A percentile compares a stretch with the other conserved stretches of the same genome.
These are phyloP conservation scores for Trichosporon ovoides DNA, from an alignment of 1,284 basidiomycete species.

Conservation along the genomic window DNA sequence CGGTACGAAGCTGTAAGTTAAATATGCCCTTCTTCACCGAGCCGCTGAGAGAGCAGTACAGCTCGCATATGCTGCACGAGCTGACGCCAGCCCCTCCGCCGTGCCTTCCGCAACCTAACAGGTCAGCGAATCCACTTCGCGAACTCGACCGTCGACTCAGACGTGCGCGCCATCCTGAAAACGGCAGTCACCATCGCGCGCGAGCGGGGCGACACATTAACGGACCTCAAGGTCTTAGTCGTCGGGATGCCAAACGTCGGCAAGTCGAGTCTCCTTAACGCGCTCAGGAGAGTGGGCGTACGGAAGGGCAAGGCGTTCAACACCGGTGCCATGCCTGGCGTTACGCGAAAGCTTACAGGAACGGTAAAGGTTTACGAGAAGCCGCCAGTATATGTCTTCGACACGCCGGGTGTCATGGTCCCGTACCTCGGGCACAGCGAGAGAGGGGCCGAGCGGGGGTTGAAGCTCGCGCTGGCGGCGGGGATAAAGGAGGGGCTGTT, in stretches of 20 bases:
- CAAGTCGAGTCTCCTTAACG: constrained; percentile 89
- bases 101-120: constrained; percentile 49
- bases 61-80: too few relatives aligned
- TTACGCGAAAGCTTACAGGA: constrained; percentile 76
- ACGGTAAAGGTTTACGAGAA: constrained; percentile 71
- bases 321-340: constrained; percentile 82
- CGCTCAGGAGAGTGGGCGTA: constrained; percentile 81
- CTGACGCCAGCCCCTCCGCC: constrained; percentile 46
- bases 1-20: constrained; percentile 71
- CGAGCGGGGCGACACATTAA: constrained; percentile 14
- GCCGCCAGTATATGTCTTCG: constrained; percentile 86
- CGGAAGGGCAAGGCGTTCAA: constrained; percentile 79
- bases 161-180: constrained; percentile 50
- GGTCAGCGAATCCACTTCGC: constrained; percentile 53
- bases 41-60: too few relatives aligned
- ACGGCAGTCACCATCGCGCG: constrained; percentile 40
- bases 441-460: constrained; percentile 77
- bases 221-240: constrained; percentile 78
- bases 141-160: constrained; percentile 50
- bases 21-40: too few relatives aligned
- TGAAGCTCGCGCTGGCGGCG: constrained; percentile 92
- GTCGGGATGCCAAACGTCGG: constrained; percentile 99
- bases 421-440: constrained; percentile 85
- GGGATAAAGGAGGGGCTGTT: constrained; percentile 93
- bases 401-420: constrained; percentile 95